Evolutionary conservation across 1,284 basidiomycete species (phyloP).

Genomic region (Somion occarium): DNA sequence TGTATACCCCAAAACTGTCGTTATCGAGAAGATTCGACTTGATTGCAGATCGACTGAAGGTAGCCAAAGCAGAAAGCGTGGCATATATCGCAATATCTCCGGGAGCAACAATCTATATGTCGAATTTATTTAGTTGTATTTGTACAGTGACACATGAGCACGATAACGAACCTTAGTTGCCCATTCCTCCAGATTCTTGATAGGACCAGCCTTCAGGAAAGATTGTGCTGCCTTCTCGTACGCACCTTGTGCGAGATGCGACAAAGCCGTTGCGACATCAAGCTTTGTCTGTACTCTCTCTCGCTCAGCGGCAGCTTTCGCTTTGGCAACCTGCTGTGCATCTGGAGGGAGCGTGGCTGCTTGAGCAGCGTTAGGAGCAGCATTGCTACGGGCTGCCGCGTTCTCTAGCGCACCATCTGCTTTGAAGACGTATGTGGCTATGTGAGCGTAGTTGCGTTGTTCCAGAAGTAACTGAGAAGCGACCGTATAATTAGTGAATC

Average conservation of each 20-base stretch:
- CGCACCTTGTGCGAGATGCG: constrained; percentile 60
- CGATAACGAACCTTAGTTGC: constrained; percentile 47
- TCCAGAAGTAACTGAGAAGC: constrained; percentile 71
- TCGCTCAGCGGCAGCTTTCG: constrained; percentile 47
- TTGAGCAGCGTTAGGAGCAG: constrained; percentile 17
- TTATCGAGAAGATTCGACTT: constrained; percentile 68
- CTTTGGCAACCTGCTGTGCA: constrained; percentile 21
- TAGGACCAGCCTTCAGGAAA: constrained; percentile 64
- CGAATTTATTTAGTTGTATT: neutral
- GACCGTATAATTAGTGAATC: constrained; percentile 4
- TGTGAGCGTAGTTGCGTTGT: constrained; percentile 77
- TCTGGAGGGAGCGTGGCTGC: constrained; percentile 25
- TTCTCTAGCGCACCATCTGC: constrained; percentile 83
- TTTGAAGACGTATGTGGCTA: constrained; percentile 86
- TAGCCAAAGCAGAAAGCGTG: constrained; percentile 75
- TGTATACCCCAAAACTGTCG: constrained; percentile 64
- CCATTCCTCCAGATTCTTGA: constrained; percentile 70
- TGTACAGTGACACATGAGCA: neutral
- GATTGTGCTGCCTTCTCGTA: constrained; percentile 74
- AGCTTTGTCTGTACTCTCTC: constrained; percentile 73
- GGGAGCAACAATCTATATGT: constrained; percentile 59
- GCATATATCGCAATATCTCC: constrained; percentile 84
- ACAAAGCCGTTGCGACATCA: constrained; percentile 72
- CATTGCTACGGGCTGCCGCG: constrained; percentile 26
- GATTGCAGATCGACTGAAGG: constrained; percentile 64